Evolutionary conservation across 2,329 filamentous ascomycete genomes (phyloP), one percentile per base, ranked within the genome.

Genomic region (Trichophyton verrucosum): DNA sequence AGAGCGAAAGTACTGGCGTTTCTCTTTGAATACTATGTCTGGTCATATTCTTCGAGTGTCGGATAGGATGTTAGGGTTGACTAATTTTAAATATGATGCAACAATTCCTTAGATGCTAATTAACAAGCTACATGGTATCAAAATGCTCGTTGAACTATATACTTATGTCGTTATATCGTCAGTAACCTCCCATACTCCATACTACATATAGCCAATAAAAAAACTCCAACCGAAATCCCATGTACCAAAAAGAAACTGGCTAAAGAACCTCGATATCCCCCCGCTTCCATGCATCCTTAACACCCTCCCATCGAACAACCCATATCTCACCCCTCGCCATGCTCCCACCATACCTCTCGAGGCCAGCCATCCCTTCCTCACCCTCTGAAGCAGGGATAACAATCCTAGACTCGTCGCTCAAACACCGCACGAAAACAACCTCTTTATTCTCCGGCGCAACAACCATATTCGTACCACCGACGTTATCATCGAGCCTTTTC

Each of bases 391-490:
- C 68, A 6, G 70, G 72, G 49, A 74, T 64, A 36, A 75, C 62
- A 62, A 75, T 69, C 24, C 67, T 77, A 7, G 83, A 77, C 71
- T 82, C 80, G 17, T 71, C 73, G 0, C 62, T 71, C 22, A 78
- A 61, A 72, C 76, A 78, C 63, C 92, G 80, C 46, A 91, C 84
- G 73, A 99, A 96, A 1, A 97, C 91, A 6, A 90, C 90, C 1
- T 82, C 80, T 63, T 94, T 88, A 56, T 85, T 76, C 71, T 97
- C 94, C 0, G 94, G 94, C 1, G 82, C 80, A 70, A 96, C 91
- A 33, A 97, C 84, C 94, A 99, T 99, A 75, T 83, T 91, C 61
- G 92, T 86, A 8, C 91, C 91, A 33, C 91, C 92, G 0, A 88
- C 86, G 13, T 88, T 89, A 76, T 99, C 94, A 74, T 97, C 95